Evolutionary conservation across 129 eudicot species (phyloP), one percentile per base, ranked within the genome.

Genomic region (Daucus carota): DNA sequence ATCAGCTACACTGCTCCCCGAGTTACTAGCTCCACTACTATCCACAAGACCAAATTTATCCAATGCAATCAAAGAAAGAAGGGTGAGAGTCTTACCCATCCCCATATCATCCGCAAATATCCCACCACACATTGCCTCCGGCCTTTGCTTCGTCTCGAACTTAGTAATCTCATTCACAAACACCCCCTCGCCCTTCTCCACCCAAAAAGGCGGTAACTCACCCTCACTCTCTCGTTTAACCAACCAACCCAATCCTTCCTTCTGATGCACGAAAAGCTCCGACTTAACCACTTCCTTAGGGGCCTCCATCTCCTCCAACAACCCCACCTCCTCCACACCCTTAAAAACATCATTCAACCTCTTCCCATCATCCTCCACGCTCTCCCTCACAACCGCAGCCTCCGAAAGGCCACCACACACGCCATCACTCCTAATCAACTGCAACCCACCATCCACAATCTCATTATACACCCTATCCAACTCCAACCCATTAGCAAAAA

Each of bases 21-120:
- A 20, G 71, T 38, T 42, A 3, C 32, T n/a, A 32, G 17, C 45
- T 10, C 74, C 16, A 17, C 62, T 45, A 32, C 29, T 29, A 69
- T 17, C 52, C 62, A 26, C 46, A 36, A 18, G 40, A 73, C 73
- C 41, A 77, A 62, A 76, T 73, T 85, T 94, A 82, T 94, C 98
- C 34, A 84, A 79, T 40, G 98, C 96, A 80, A 94, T 83, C 36
- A 94, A 79, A 65, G 96, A 91, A 29, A 94, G 90, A 42, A 94
- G 77, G 10, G 97, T 94, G 9, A 94, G 84, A 38, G 98, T 91
- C 72, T 94, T 91, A 42, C 98, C 98, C 81, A 94, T 80, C 45
- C 98, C 98, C 97, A 94, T 94, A 66, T 91, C 98, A 60, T 94
- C 98, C 0, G 97, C 98, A 60, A 94, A 91, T 40, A 94, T 94